Conservation (phyloP, 495 filamentous ascomycete species). For the Aspergillus ostianus region DNA sequence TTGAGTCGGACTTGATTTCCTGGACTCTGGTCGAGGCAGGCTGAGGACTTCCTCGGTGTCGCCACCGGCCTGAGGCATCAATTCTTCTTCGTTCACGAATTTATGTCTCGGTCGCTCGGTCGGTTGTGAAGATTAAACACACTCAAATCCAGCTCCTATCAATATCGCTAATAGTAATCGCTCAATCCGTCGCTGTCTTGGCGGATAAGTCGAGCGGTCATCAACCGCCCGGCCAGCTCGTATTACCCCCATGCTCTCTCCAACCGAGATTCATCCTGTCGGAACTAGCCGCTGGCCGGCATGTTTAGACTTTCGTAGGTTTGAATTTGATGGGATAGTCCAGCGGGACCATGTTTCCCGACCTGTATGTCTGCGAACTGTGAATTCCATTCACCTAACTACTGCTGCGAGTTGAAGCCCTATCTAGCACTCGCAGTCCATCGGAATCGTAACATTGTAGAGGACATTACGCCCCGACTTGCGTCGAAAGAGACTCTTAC, state of each 20-base stretch:
- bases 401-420: not conserved
- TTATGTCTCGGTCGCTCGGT: too few species aligned
- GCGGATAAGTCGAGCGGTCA: not conserved
- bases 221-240: not conserved
- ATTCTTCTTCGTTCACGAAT: too few species aligned
- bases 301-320: not conserved
- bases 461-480: too few species aligned
- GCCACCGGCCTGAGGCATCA: too few species aligned
- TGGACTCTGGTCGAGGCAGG: constrained; percentile 4
- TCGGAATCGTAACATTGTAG: too few species aligned
- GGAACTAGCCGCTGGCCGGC: not conserved
- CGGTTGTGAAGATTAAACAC: too few species aligned
- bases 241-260: not conserved
- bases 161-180: too few species aligned
- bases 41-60: not conserved
- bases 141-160: too few species aligned
- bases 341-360: too few species aligned
- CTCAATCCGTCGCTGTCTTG: not conserved
- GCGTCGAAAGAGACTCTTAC: too few species aligned
- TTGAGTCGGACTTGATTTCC: constrained; percentile 42
- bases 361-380: too few species aligned
- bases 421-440: not conserved
- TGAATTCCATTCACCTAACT: too few species aligned
- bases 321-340: not conserved
- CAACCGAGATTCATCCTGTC: not conserved